A percentile compares a stretch with the other conserved stretches of the same genome.
These are phyloP conservation scores for Chenopodium suecicum DNA, from an alignment of 148 eudicot species.

Conservation along the genomic window DNA sequence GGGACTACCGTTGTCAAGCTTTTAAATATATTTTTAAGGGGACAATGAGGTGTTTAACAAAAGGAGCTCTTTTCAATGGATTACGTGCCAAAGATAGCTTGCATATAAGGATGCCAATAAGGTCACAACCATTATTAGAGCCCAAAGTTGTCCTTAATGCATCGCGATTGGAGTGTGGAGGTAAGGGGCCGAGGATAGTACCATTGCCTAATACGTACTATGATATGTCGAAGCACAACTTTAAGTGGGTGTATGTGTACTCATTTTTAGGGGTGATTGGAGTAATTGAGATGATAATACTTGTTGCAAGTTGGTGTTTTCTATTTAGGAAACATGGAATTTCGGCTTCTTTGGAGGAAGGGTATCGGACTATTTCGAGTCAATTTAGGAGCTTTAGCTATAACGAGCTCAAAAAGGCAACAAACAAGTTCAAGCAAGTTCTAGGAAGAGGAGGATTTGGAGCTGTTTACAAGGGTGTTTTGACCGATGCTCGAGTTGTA, in stretches of 20 bases:
- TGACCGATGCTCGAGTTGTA: conserved; percentile 39
- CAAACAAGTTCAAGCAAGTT: conserved; percentile 42
- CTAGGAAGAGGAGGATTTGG: conserved; percentile 58
- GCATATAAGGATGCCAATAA: no score
- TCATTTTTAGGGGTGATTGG: not conserved
- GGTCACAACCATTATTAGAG: conserved; percentile 29
- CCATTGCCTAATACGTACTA: conserved; percentile 1
- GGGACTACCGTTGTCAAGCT: conserved; percentile 42
- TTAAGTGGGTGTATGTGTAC: no score
- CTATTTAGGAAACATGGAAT: no score
- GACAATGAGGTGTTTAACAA: not conserved
- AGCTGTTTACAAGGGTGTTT: conserved; percentile 49
- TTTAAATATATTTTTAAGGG: conserved; percentile 37
- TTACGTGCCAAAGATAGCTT: no score
- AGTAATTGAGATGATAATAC: no score
- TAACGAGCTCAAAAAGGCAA: conserved; percentile 46
- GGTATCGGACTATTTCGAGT: conserved; percentile 45
- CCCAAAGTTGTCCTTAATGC: conserved; percentile 28
- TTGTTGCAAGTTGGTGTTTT: no score
- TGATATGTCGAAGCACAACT: not conserved
- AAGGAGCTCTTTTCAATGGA: no score
- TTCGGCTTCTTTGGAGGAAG: conserved; percentile 44
- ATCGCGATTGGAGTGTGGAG: conserved; percentile 11
- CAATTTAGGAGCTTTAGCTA: conserved; percentile 56
- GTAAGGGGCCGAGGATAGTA: no score